Evolutionary conservation across 768 basidiomycete genomes (phyloP).

Genomic region (Hypholoma sublateritium): DNA sequence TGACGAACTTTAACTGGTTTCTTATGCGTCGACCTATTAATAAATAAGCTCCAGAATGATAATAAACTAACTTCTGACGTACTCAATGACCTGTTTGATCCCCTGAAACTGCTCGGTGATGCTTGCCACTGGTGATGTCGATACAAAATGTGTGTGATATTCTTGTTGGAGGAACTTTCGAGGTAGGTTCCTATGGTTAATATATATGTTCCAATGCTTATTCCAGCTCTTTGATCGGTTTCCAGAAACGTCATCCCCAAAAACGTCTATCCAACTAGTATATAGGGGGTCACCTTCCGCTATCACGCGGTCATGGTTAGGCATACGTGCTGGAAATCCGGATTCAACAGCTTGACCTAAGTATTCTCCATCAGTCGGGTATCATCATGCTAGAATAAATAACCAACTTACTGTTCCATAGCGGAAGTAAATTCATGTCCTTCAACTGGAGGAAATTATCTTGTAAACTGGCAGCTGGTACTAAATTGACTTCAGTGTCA

Average conservation of each 20-base stretch:
- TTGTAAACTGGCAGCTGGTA: slow-evolving; percentile 14
- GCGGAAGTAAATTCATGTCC: slow-evolving; percentile 16
- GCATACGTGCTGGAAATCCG: slow-evolving; percentile 22
- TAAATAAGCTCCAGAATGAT: neutral
- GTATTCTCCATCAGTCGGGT: slow-evolving; percentile 3
- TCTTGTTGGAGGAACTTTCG: slow-evolving; percentile 34
- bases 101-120: slow-evolving; percentile 38
- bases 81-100: slow-evolving; percentile 32
- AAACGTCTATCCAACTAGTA: slow-evolving; percentile 30
- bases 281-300: slow-evolving; percentile 31
- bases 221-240: slow-evolving; percentile 45
- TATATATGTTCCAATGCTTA: slow-evolving; percentile 43
- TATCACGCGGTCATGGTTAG: slow-evolving; percentile 29
- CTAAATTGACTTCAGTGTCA: slow-evolving; percentile 7
- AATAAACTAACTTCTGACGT: slow-evolving; percentile 10
- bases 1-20: slow-evolving; percentile 32
- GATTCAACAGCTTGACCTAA: slow-evolving; percentile 23
- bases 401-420: slow-evolving; percentile 17
- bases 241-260: slow-evolving; percentile 43
- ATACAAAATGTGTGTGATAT: slow-evolving; percentile 36
- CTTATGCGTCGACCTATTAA: slow-evolving; percentile 27
- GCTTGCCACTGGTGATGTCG: slow-evolving; percentile 35
- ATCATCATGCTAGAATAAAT: neutral
- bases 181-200: slow-evolving; percentile 35
- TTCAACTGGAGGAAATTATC: slow-evolving; percentile 20